Evolutionary conservation across 2,329 filamentous ascomycete genomes (phyloP), one percentile per base, ranked within the genome.

Genomic region (Verticillium nonalfalfae): DNA sequence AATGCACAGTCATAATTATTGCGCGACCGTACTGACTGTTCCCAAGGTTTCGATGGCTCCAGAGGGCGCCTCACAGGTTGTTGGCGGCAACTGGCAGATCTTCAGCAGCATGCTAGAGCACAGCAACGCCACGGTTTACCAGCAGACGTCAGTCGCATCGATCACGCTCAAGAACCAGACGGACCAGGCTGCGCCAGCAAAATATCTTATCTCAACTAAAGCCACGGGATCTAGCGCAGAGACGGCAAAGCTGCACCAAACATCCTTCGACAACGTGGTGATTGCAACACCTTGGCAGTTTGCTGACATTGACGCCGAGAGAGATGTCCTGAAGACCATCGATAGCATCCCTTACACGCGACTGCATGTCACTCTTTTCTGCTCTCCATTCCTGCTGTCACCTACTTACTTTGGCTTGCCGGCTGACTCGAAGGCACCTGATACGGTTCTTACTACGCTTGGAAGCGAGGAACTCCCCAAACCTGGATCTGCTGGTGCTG

Each of bases 81-180:
- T 84, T 14, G 93, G 93, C 7, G 95, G 95, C 1, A 99, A 98
- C 73, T 98, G 93, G 93, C 87, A 86, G 68, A 97, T 99, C 60
- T 99, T 99, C 71, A 83, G 88, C n/a, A 78, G 81, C 55, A 96
- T 97, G 90, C 78, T 94, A 1, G 79, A 84, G 40, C 76, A 79
- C 0, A 89, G 91, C 1, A 76, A 81, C 3, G 87, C 90, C 0
- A 74, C 78, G 0, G 66, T 93, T 5, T 76, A 79, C 45, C 78
- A 90, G 31, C 90, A 93, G 68, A 90, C 89, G 0, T 80, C 84
- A 0, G 89, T 97, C 1, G 79, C 81, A 0, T 78, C 78, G 4
- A 85, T 96, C 58, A 72, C 76, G 1, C 79, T 83, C 18, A 77
- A 78, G 9, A 74, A 78, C n/a, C 76, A 71, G 62, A 74, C 70